These are phyloP conservation scores for Geranomyces michiganensis DNA, from an alignment of 192 early-diverging fungal genomes.

Conservation along the genomic window DNA sequence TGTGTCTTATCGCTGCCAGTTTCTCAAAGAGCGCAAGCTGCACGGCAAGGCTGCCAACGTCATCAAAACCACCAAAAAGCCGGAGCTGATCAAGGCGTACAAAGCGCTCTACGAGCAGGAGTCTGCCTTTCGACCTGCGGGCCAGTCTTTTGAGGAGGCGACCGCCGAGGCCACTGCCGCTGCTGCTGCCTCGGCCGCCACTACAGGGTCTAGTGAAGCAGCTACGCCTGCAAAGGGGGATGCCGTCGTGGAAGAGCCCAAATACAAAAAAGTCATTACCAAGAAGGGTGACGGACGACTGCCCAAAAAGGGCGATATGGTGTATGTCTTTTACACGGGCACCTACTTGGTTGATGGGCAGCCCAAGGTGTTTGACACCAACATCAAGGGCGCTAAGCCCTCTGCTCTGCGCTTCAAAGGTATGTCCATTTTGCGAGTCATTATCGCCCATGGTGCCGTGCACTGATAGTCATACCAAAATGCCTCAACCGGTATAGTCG, in stretches of 20 bases:
- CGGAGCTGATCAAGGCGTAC: slow-evolving; percentile 64
- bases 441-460: no score
- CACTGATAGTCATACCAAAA: background rate
- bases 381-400: slow-evolving; percentile 66
- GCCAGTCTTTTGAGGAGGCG: slow-evolving; percentile 36
- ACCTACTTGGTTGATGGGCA: slow-evolving; percentile 64
- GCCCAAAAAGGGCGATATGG: slow-evolving; percentile 72
- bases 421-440: slow-evolving; percentile 14
- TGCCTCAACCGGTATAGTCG: no score
- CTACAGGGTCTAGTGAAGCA: slow-evolving; percentile 3
- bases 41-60: slow-evolving; percentile 71
- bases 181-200: slow-evolving; percentile 1
- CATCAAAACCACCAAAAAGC: slow-evolving; percentile 71
- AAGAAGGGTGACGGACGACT: slow-evolving; percentile 68
- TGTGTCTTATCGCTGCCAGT: slow-evolving; percentile 23
- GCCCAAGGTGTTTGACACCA: slow-evolving; percentile 66
- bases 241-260: slow-evolving; percentile 44
- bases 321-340: slow-evolving; percentile 68
- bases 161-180: slow-evolving; percentile 36
- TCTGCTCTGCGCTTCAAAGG: slow-evolving; percentile 69
- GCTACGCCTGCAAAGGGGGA: slow-evolving; percentile 37
- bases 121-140: slow-evolving; percentile 28
- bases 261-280: slow-evolving; percentile 65
- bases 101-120: slow-evolving; percentile 55
- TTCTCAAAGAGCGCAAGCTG: slow-evolving; percentile 67